Percentiles rank a stretch among this genome's conserved stretches.
phyloP scores from a whole-genome alignment of 139 green algal species.

The Chlorella sp. region DNA sequence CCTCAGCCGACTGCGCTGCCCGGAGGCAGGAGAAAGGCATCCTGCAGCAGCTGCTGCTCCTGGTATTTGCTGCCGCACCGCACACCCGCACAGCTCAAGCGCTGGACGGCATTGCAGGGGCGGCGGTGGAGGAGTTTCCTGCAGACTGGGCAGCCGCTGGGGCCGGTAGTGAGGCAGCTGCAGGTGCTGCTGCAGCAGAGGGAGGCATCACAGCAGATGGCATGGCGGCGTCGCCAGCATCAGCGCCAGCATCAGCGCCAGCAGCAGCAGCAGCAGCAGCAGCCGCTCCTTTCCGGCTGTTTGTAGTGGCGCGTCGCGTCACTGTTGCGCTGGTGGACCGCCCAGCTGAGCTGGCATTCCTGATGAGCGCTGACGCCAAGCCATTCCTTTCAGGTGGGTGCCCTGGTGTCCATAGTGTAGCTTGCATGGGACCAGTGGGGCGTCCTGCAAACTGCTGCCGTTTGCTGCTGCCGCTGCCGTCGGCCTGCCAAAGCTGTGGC shows the following conservation, averaged over 20 bases:
- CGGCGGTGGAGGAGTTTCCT: background rate
- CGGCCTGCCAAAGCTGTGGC: too few relatives aligned
- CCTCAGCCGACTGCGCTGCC: constrained; percentile 12
- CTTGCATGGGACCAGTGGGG: too few relatives aligned
- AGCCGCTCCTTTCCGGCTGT: constrained; percentile 10
- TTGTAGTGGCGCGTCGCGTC: constrained; percentile 34
- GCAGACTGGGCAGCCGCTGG: background rate
- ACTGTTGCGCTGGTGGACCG: constrained; percentile 31
- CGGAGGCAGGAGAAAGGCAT: constrained; percentile 25
- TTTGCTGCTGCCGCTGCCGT: too few relatives aligned
- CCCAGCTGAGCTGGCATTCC: background rate
- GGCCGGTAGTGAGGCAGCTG: too few relatives aligned
- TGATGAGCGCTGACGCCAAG: constrained; percentile 38
- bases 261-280: background rate
- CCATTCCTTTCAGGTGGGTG: constrained; percentile 36
- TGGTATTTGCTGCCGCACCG: constrained; percentile 16
- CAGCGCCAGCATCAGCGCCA: background rate
- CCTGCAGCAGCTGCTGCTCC: constrained; percentile 41
- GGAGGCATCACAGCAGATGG: background rate
- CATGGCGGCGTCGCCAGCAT: background rate
- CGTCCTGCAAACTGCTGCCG: too few relatives aligned
- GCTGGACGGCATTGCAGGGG: background rate
- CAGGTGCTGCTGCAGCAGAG: too few relatives aligned
- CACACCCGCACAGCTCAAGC: background rate
- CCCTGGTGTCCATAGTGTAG: too few relatives aligned